Evolutionary conservation across 768 basidiomycete species (phyloP), one percentile per base, ranked within the genome.

Genomic region (Lactifluus volemus): DNA sequence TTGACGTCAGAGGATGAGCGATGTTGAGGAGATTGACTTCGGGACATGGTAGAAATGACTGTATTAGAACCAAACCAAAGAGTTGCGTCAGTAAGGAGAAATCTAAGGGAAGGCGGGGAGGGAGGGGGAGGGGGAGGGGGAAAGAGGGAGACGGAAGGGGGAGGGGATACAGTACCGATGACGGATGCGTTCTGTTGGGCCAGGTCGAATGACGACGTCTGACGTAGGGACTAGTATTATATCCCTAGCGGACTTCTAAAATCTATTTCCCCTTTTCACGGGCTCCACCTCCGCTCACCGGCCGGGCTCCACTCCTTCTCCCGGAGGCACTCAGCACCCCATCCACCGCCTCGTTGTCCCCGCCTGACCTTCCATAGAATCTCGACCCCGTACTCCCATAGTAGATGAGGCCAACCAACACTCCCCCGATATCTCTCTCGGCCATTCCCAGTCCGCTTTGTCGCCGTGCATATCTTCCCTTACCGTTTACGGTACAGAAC

Each of bases 201-300:
- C 60, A 73, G 66, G 66, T 67, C 65, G 63, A 63, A 75, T 75
- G 74, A 75, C 74, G 74, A 75, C 68, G 70, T 75, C 74, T 75
- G 74, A 75, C 74, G 74, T 75, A 76, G 75, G 50, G 14, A 45
- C 68, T 69, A 69, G 73, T 75, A 73, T 74, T 74, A 70, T 67
- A 76, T 74, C 75, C 76, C 68, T 70, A 61, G 75, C 74, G 74
- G 74, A 75, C 75, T 65, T 76, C 75, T 60, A 75, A 61, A 10
- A 71, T 69, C 21, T 5, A 17, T 50, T 54, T 45, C 42, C 53
- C 53, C 64, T 34, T 49, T 59, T 58, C 50, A 44, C 53, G 19
- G n/a, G 49, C 60, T 58, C 65, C 65, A 53, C 59, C 54, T 6
- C 58, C 65, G 65, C 36, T 3, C 11, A 14, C 61, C 61, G 61